Evolutionary conservation across 1,284 basidiomycete species (phyloP).

Genomic region (Baeospora myosura): DNA sequence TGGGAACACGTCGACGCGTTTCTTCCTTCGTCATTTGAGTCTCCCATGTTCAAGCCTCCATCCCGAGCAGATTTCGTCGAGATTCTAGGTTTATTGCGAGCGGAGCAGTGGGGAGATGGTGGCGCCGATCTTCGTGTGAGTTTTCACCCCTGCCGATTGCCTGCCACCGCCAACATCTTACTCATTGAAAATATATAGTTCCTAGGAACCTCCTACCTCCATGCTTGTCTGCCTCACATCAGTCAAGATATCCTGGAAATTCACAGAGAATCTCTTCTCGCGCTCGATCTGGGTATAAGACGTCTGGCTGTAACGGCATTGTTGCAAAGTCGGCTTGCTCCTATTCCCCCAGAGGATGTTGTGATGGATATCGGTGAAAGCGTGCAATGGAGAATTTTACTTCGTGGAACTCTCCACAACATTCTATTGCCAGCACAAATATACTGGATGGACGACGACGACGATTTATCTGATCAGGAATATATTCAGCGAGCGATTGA

Average conservation of each 20-base stretch:
- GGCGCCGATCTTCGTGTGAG: constrained; percentile 26
- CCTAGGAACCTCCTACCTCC: constrained; percentile 6
- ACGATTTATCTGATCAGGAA: constrained; percentile 24
- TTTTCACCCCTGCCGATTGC: constrained; percentile 22
- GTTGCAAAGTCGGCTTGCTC: neutral
- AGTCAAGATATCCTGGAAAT: constrained; percentile 11
- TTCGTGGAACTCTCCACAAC: constrained; percentile 25
- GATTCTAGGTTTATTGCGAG: constrained; percentile 22
- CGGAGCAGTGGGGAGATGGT: constrained; percentile 16
- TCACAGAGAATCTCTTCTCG: neutral
- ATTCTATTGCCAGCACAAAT: constrained; percentile 35
- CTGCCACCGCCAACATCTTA: neutral
- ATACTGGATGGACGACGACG: constrained; percentile 42
- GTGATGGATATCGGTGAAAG: neutral
- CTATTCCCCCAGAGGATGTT: neutral
- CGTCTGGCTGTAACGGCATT: neutral
- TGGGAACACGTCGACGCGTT: constrained; percentile 20
- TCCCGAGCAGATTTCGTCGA: constrained; percentile 14
- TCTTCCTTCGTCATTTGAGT: constrained; percentile 12
- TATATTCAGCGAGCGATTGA: constrained; percentile 30
- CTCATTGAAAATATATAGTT: neutral
- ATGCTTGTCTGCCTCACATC: constrained; percentile 9
- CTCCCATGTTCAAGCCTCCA: constrained; percentile 3
- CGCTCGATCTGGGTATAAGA: neutral
- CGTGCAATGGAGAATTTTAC: constrained; percentile 4